These are phyloP conservation scores for Arthroderma uncinatum DNA, from an alignment of 2,329 filamentous ascomycete genomes.

Conservation along the genomic window DNA sequence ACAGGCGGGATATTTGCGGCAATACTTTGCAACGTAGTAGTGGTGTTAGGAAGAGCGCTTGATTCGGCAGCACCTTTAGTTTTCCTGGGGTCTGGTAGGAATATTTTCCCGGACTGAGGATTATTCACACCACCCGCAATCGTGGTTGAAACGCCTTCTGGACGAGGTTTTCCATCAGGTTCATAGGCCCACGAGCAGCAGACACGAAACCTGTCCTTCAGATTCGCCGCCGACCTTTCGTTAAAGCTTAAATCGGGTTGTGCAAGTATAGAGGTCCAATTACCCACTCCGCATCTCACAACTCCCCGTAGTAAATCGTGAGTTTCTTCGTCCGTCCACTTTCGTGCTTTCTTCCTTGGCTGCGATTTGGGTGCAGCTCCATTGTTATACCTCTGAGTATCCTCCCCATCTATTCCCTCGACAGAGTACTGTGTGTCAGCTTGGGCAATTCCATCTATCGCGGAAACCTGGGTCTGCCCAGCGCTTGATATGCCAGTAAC, in stretches of 20 bases:
- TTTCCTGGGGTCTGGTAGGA: constrained; percentile 18
- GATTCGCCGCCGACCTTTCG: constrained; percentile 48
- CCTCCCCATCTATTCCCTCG: not conserved
- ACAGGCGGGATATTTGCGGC: not conserved
- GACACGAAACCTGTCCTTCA: constrained; percentile 51
- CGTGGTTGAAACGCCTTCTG: constrained; percentile 25
- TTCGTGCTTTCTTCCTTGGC: constrained; percentile 40
- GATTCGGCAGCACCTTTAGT: constrained; percentile 10
- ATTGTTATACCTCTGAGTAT: not conserved
- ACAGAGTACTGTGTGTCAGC: not conserved
- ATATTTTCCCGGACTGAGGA: constrained; percentile 11
- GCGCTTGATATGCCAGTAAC: not conserved
- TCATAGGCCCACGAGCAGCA: constrained; percentile 42
- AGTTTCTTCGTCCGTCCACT: constrained; percentile 54
- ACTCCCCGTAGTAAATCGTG: constrained; percentile 48
- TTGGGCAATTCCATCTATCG: not conserved
- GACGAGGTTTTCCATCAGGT: constrained; percentile 29
- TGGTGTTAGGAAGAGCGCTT: not conserved
- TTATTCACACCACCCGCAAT: constrained; percentile 11
- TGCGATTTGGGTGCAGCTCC: constrained; percentile 21
- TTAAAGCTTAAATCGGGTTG: constrained; percentile 48
- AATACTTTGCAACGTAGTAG: not conserved
- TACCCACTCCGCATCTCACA: constrained; percentile 50
- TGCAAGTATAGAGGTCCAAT: constrained; percentile 52
- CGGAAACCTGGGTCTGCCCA: not conserved